phyloP scores from a whole-genome alignment of 176 grass and related monocot species.

The Typha latifolia region DNA sequence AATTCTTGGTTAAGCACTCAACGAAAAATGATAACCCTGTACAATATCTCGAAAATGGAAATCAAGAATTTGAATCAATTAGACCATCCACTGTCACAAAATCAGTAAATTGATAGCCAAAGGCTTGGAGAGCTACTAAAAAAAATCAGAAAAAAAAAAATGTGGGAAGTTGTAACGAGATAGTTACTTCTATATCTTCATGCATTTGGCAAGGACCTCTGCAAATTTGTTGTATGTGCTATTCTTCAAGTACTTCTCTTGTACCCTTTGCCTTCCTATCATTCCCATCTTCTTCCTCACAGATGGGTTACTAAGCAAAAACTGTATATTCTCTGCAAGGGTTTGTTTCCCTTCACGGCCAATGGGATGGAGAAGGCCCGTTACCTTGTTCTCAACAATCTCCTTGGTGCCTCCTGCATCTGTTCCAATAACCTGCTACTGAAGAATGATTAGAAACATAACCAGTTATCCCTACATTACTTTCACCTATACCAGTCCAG shows the following conservation, averaged over 20 bases:
- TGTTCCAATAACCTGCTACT: conserved; percentile 34
- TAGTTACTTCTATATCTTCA: conserved; percentile 14
- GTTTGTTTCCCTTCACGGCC: conserved; percentile 22
- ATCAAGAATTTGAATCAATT: no score
- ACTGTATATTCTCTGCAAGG: conserved; percentile 35
- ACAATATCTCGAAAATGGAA: no score
- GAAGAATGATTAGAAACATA: neutral
- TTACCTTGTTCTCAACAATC: conserved; percentile 31
- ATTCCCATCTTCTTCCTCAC: conserved; percentile 31
- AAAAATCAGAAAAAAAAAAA: neutral
- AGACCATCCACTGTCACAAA: no score
- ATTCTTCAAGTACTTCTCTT: conserved; percentile 38
- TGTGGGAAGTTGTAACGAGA: neutral
- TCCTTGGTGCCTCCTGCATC: conserved; percentile 40
- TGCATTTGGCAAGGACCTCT: conserved; percentile 30
- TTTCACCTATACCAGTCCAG: no score
- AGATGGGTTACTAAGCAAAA: conserved; percentile 27
- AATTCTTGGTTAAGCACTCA: no score
- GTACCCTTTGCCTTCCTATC: conserved; percentile 31
- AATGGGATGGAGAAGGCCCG: conserved; percentile 34
- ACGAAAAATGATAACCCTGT: no score
- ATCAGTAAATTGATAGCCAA: no score
- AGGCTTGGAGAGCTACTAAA: neutral
- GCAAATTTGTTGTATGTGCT: conserved; percentile 30
- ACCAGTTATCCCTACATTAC: neutral